phyloP scores from a whole-genome alignment of 805 yeast species.

The Saccharomycopsis sp. region DNA sequence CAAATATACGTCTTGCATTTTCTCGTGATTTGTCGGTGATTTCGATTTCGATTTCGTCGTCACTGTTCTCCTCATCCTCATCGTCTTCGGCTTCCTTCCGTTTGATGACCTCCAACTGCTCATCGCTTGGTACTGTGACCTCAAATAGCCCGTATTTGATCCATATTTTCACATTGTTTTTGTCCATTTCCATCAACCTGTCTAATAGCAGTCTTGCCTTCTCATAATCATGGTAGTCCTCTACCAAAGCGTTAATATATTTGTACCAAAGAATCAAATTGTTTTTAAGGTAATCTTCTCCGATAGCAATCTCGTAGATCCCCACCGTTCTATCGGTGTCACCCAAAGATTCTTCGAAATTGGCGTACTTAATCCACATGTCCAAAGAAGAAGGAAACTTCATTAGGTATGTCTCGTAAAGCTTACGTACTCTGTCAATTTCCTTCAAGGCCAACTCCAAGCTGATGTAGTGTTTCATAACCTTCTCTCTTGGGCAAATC shows the following conservation, averaged over 20 bases:
- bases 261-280: conserved; percentile 30
- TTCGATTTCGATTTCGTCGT: conserved; percentile 41
- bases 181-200: conserved; percentile 30
- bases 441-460: conserved; percentile 66
- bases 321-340: conserved; percentile 66
- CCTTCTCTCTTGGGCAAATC: conserved; percentile 48
- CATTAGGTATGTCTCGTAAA: conserved; percentile 65
- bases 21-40: conserved; percentile 44
- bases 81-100: conserved; percentile 19
- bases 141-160: conserved; percentile 67
- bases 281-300: conserved; percentile 25
- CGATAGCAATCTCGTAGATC: conserved; percentile 48
- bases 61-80: conserved; percentile 32
- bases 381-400: conserved; percentile 34
- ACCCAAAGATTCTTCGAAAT: conserved; percentile 58
- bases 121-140: conserved; percentile 51
- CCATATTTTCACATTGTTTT: conserved; percentile 42
- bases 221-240: conserved; percentile 52
- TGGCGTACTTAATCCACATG: conserved; percentile 60
- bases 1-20: conserved; percentile 51
- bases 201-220: conserved; percentile 48
- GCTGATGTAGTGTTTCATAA: conserved; percentile 58
- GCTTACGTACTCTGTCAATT: conserved; percentile 69
- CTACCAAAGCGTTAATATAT: conserved; percentile 48
- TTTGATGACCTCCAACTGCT: conserved; percentile 38